Base-by-base conservation (phyloP, 495 filamentous ascomycete genomes). In the Thermothielavioides terrestris region DNA sequence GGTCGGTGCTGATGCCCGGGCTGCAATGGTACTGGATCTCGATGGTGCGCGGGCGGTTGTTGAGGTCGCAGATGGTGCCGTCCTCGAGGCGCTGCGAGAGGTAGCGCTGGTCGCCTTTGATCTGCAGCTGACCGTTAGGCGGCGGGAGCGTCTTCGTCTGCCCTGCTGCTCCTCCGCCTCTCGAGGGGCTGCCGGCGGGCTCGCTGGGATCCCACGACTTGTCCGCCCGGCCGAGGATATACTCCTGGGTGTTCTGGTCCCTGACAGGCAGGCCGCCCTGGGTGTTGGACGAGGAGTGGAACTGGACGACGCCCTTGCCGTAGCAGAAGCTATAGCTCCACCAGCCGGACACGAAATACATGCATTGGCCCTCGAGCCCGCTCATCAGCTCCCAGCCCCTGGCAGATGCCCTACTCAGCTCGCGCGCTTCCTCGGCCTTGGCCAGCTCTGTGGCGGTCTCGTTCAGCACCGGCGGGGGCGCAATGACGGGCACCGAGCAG, bases 281-380 rank as follows among this genome's bases (percentile, higher is more conserved):
- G 21, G 66, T 68, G 42, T 79, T 67, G 0, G 89, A 79, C 43
- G 89, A 70, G 44, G 86, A 86, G 68, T 97, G 92, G 67, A 95
- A 98, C 63, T 98, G 92, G 54, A 85, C 86, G 27, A 98, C 82
- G 46, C 86, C 80, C 36, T 79, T 75, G 59, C 86, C 85, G 70
- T 96, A 95, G 71, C 92, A 98, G 69, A 95, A 97, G 27, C 80
- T 83, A 64, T 98, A 98, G 46, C 84, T 89, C 92, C 92, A 98
- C 92, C 92, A 98, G 3, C 91, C 92, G 1, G 79, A 84, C 38
- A 88, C 75, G 66, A 85, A 95, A 68, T 94, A 95, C 54, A 98
- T 77, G 70, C 92, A 98, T 34, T 79, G 74, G 8, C 85, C 89
- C 31, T 96, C 80, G 65, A 98, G 84, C 26, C 84, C 89, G 58